Conservation (phyloP, 2,329 filamentous ascomycete species). For the Aureobasidium sp. region DNA sequence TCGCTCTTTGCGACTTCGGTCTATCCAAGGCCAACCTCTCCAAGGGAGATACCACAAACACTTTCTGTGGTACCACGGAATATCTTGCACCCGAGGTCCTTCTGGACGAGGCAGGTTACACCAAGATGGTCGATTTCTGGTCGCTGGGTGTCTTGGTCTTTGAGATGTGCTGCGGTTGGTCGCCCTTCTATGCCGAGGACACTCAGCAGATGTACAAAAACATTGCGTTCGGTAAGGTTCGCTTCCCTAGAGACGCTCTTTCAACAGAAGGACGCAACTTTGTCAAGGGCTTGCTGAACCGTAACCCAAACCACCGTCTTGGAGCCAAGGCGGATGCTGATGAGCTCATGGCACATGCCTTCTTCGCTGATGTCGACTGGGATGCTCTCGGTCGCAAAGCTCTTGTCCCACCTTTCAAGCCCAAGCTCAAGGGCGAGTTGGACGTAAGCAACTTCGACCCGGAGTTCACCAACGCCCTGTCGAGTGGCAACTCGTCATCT, state of each 20-base stretch:
- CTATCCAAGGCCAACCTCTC: conserved; percentile 95
- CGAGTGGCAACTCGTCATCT: conserved; percentile 72
- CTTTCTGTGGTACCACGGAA: conserved; percentile 96
- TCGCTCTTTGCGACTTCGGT: conserved; percentile 95
- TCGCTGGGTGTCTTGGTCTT: conserved; percentile 95
- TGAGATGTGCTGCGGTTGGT: conserved; percentile 99
- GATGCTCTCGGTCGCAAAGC: conserved; percentile 78
- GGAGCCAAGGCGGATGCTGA: conserved; percentile 86
- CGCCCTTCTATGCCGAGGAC: conserved; percentile 96
- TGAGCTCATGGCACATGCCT: conserved; percentile 87
- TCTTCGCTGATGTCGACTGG: conserved; percentile 95
- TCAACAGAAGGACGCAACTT: conserved; percentile 95
- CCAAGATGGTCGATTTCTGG: conserved; percentile 99
- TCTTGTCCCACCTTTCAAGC: conserved; percentile 94
- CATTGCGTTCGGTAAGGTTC: conserved; percentile 96
- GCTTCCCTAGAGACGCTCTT: conserved; percentile 89
- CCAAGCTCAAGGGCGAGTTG: conserved; percentile 88
- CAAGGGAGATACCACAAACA: conserved; percentile 96
- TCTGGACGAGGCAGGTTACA: conserved; percentile 93
- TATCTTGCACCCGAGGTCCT: conserved; percentile 94
- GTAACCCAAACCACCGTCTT: conserved; percentile 90
- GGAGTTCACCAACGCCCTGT: conserved; percentile 92
- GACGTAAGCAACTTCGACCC: conserved; percentile 98
- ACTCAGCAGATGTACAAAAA: conserved; percentile 99
- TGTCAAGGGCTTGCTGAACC: conserved; percentile 92